Conservation (phyloP, 106 monocot genomes). For the Dioscorea dumetorum region DNA sequence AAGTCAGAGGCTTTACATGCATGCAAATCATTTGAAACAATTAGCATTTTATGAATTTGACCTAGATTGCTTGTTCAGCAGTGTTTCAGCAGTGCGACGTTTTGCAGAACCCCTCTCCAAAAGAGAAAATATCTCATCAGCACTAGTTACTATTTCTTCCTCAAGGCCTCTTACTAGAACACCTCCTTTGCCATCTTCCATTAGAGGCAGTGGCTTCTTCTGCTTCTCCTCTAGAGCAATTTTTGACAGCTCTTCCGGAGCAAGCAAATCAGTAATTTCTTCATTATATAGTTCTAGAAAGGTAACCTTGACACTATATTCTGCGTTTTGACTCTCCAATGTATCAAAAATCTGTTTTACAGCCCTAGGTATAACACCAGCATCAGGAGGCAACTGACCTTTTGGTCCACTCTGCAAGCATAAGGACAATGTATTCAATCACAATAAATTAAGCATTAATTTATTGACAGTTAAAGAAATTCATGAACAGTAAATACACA, state of each 20-base stretch:
- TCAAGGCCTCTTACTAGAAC: constrained; percentile 90
- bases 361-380: constrained; percentile 95
- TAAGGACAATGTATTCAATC: neutral
- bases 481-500: no score
- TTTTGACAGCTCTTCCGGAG: constrained; percentile 91
- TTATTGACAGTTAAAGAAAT: no score
- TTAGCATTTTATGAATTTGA: neutral
- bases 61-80: constrained; percentile 99
- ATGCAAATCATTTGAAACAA: no score
- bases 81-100: constrained; percentile 90
- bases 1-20: no score
- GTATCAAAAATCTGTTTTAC: constrained; percentile 99
- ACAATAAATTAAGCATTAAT: no score
- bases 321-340: constrained; percentile 89
- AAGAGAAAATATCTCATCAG: constrained; percentile 82
- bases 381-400: constrained; percentile 74
- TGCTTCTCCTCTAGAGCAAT: constrained; percentile 71
- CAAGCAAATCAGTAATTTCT: constrained; percentile 95
- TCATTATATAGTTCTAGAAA: constrained; percentile 98
- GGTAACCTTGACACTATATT: constrained; percentile 98
- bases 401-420: constrained; percentile 57
- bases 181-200: constrained; percentile 99
- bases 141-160: constrained; percentile 94
- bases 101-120: constrained; percentile 94
- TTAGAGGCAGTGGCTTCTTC: constrained; percentile 82